Base-by-base conservation (phyloP, 768 basidiomycete species). In the Porphyrellus cyaneotinctus region DNA sequence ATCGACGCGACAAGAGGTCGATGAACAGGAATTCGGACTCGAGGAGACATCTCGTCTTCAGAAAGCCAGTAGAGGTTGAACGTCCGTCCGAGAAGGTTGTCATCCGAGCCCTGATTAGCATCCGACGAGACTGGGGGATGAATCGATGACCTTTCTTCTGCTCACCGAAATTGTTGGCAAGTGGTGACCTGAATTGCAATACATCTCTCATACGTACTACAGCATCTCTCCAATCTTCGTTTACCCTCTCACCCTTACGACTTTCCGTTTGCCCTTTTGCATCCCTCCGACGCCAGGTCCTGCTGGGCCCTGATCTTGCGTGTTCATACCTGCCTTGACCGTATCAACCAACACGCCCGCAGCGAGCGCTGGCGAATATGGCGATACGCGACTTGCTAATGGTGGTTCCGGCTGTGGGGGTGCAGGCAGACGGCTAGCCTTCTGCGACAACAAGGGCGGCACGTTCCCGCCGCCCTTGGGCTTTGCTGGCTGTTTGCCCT, bases 321-420 rank as follows among this genome's bases (percentile, higher is more conserved):
- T 79, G 60, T 78, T 89, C 82, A 93, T 84, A 1, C 91, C 91
- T 0, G 91, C 88, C 68, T 92, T 93, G 35, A 94, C 79, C 0
- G 90, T 82, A 35, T 92, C 87, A 32, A 95, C 75, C 31, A 94
- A 78, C 39, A 92, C 80, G 7, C 91, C 91, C 0, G 84, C 78
- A 32, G 86, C 80, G 10, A 91, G 72, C 10, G 85, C 81, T 9
- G 91, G 92, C 2, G 88, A 90, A 62, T 91, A 91, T 3, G 84
- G 76, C 9, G 90, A 91, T 18, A 92, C 76, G 32, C 94, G 81
- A 58, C 75, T 83, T 15, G 85, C 78, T 22, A 95, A 73, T 17
- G 84, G 75, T 1, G 89, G 91, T 41, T 81, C 76, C 17, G 90
- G 90, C 54, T 82, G 78, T 50, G 93, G 92, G 10, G 93, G 88